phyloP scores from a whole-genome alignment of 1,284 basidiomycete species.

The Cutaneotrichosporon spelunceum region DNA sequence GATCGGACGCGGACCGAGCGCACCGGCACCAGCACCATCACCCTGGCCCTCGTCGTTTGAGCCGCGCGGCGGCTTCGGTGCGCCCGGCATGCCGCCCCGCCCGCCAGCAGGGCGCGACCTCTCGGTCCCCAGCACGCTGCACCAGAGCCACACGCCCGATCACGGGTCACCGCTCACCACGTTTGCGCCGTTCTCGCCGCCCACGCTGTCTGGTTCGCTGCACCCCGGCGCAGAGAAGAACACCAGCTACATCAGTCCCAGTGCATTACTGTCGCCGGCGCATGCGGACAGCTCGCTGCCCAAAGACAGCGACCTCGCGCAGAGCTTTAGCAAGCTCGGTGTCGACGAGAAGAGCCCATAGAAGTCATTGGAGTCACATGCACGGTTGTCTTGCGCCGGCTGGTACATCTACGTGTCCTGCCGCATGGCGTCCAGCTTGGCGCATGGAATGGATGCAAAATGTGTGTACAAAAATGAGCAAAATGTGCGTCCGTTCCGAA shows the following conservation, averaged over 20 bases:
- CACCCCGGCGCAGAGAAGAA: slow-evolving; percentile 20
- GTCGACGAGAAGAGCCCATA: background rate
- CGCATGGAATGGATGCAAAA: too few relatives aligned
- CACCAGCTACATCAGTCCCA: slow-evolving; percentile 39
- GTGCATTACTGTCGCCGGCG: slow-evolving; percentile 40
- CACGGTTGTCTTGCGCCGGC: background rate
- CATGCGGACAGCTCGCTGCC: background rate
- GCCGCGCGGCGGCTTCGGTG: slow-evolving; percentile 19
- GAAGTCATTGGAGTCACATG: background rate
- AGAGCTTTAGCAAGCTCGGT: slow-evolving; percentile 24
- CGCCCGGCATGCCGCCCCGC: slow-evolving; percentile 12
- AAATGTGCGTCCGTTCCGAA: too few relatives aligned
- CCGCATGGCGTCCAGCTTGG: too few relatives aligned
- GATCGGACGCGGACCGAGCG: slow-evolving; percentile 27
- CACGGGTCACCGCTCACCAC: slow-evolving; percentile 35
- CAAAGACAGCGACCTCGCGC: slow-evolving; percentile 18
- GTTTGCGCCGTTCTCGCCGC: slow-evolving; percentile 45
- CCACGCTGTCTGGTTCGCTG: slow-evolving; percentile 24
- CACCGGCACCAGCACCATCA: slow-evolving; percentile 15
- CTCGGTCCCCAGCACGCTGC: slow-evolving; percentile 15
- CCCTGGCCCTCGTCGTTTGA: slow-evolving; percentile 12
- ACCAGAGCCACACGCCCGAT: slow-evolving; percentile 17
- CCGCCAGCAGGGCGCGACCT: slow-evolving; percentile 14
- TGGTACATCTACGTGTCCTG: too few relatives aligned
- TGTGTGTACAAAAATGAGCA: too few relatives aligned